Percentiles rank a stretch among this genome's conserved stretches.
These are phyloP conservation scores for Lycium barbarum DNA, from an alignment of 257 asterid genomes.

Conservation along the genomic window DNA sequence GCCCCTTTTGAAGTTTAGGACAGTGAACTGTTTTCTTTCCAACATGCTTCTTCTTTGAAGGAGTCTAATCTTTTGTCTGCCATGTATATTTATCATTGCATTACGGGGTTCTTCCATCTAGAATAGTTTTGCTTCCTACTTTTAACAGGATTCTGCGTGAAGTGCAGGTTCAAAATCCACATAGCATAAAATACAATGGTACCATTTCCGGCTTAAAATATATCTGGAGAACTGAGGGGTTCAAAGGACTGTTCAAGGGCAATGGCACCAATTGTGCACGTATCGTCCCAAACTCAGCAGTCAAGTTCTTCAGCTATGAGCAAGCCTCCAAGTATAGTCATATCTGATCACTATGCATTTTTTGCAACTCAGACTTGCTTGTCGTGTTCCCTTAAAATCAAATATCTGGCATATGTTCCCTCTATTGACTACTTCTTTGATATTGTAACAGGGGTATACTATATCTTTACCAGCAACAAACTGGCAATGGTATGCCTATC, in stretches of 20 bases:
- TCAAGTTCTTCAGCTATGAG: slow-evolving; percentile 99
- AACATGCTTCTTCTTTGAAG: slow-evolving; percentile 5
- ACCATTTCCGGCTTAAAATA: slow-evolving; percentile 86
- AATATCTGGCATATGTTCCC: slow-evolving; percentile 28
- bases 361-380: slow-evolving; percentile 18
- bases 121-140: slow-evolving; percentile 13
- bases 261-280: slow-evolving; percentile 96
- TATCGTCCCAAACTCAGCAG: slow-evolving; percentile 95
- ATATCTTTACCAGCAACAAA: slow-evolving; percentile 68
- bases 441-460: slow-evolving; percentile 75
- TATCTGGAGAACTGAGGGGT: slow-evolving; percentile 85
- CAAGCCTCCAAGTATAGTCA: slow-evolving; percentile 91
- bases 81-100: background rate
- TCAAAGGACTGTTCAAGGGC: slow-evolving; percentile 84
- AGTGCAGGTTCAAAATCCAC: slow-evolving; percentile 91
- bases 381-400: slow-evolving; percentile 11
- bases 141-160: slow-evolving; percentile 30
- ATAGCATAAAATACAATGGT: slow-evolving; percentile 78
- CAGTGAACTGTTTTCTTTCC: background rate
- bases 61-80: background rate
- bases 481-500: slow-evolving; percentile 74
- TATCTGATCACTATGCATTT: slow-evolving; percentile 23
- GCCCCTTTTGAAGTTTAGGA: slow-evolving; percentile 24
- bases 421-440: slow-evolving; percentile 36
- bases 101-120: background rate